phyloP scores from a whole-genome alignment of 768 basidiomycete genomes.

The Coprinopsis sp. region DNA sequence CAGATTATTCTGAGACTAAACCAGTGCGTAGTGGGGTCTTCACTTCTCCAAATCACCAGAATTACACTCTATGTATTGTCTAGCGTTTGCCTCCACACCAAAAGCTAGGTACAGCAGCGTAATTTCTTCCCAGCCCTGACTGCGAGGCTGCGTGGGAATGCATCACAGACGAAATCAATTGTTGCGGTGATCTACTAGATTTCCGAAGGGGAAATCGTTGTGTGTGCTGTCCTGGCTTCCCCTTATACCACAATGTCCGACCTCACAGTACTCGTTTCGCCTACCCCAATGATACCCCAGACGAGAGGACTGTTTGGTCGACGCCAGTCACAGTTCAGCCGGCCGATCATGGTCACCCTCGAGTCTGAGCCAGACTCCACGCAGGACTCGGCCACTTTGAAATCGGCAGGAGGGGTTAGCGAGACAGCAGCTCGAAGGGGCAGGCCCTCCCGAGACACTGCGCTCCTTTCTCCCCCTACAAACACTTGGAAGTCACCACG shows the following conservation, averaged over 20 bases:
- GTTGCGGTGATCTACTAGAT: too few species aligned
- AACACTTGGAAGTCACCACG: conserved; percentile 42
- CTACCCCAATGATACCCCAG: conserved; percentile 38
- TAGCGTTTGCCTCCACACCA: too few species aligned
- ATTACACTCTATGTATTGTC: too few species aligned
- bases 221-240: too few species aligned
- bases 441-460: conserved; percentile 20
- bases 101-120: too few species aligned
- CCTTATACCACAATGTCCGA: conserved; percentile 45
- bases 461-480: conserved; percentile 43
- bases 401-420: conserved; percentile 1
- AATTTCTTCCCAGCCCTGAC: too few species aligned
- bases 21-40: too few species aligned
- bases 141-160: too few species aligned
- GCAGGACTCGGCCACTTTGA: conserved; percentile 14
- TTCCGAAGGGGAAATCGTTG: too few species aligned
- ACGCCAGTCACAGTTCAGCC: conserved; percentile 21
- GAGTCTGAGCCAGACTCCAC: conserved; percentile 29
- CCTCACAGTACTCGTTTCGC: conserved; percentile 48
- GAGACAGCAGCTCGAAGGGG: conserved; percentile 3
- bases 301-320: conserved; percentile 31
- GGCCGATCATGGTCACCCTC: conserved; percentile 41
- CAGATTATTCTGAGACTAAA: too few species aligned
- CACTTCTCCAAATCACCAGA: too few species aligned
- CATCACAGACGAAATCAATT: too few species aligned